phyloP scores from a whole-genome alignment of 345 rosid genomes.

The Pugionium dolabratum region DNA sequence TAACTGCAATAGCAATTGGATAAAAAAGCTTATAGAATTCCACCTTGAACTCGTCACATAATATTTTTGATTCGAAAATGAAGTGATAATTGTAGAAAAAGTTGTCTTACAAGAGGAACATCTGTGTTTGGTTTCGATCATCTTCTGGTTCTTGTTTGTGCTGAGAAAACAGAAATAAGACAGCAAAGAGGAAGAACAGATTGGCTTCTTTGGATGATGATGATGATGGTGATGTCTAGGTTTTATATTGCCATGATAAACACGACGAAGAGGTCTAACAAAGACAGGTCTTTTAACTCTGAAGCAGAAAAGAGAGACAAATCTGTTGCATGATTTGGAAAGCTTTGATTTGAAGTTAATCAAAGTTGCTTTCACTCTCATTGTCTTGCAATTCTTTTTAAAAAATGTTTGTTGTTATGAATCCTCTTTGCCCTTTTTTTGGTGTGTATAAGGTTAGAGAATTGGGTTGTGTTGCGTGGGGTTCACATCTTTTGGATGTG shows the following conservation, averaged over 20 bases:
- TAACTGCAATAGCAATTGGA: conserved; percentile 28
- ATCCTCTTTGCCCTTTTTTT: conserved; percentile 24
- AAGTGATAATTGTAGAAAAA: neutral
- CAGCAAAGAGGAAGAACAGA: conserved; percentile 14
- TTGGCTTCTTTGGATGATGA: conserved; percentile 31
- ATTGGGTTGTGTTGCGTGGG: conserved; percentile 28
- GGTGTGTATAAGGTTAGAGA: conserved; percentile 27
- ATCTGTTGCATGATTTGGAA: conserved; percentile 52
- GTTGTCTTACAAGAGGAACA: conserved; percentile 39
- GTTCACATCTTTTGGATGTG: conserved; percentile 37
- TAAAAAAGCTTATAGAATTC: neutral
- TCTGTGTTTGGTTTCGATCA: conserved; percentile 43
- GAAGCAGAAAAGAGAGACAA: conserved; percentile 48
- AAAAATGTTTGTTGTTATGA: conserved; percentile 19
- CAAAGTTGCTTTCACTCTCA: conserved; percentile 58
- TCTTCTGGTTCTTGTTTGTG: conserved; percentile 34
- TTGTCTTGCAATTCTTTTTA: conserved; percentile 32
- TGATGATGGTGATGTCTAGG: conserved; percentile 30
- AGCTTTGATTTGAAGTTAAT: conserved; percentile 62
- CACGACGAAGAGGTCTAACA: conserved; percentile 44
- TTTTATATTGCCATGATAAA: conserved; percentile 31
- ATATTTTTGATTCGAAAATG: neutral
- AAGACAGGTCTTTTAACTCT: conserved; percentile 53
- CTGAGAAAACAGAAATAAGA: conserved; percentile 39
- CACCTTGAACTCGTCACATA: neutral